Percentiles rank a stretch among this genome's conserved stretches.
Evolutionary conservation across 208 protist genomes (phyloP).

Genomic region (Wallacemonas sp.): DNA sequence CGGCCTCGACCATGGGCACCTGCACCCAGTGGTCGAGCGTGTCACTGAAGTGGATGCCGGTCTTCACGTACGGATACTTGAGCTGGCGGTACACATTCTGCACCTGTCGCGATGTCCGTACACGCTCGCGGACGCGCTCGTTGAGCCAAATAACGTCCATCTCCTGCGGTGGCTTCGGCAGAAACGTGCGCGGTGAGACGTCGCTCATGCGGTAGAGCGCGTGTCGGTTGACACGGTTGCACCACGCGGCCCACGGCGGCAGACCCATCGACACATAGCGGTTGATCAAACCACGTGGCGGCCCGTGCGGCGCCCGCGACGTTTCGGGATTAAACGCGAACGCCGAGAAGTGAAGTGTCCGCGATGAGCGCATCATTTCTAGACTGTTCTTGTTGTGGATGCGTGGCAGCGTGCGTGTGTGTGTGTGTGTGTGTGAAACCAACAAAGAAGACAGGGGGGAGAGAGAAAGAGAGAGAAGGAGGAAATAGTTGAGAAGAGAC

Average conservation of each 20-base stretch:
- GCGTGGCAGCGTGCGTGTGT: too few relatives aligned
- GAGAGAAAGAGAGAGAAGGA: conserved; percentile 8
- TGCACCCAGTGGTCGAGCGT: conserved; percentile 91
- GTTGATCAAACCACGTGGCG: conserved; percentile 86
- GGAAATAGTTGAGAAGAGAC: neutral
- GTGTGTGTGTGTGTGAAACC: too few relatives aligned
- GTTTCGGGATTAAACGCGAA: conserved; percentile 88
- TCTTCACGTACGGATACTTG: conserved; percentile 90
- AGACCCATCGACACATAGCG: conserved; percentile 90
- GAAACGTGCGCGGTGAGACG: conserved; percentile 65
- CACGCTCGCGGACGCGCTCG: conserved; percentile 85
- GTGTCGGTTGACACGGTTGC: conserved; percentile 82
- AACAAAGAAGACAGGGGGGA: neutral
- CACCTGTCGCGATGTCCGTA: conserved; percentile 85
- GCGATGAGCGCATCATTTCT: conserved; percentile 44
- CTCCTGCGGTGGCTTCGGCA: conserved; percentile 80
- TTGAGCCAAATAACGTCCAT: conserved; percentile 94
- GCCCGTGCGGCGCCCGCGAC: conserved; percentile 74
- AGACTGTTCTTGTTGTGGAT: neutral
- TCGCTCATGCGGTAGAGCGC: conserved; percentile 87
- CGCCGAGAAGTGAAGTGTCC: conserved; percentile 58
- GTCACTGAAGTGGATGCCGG: conserved; percentile 88
- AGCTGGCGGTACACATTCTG: conserved; percentile 90
- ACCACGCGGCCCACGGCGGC: conserved; percentile 91
- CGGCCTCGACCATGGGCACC: conserved; percentile 90